Evolutionary conservation across 192 early-diverging fungal species (phyloP), one percentile per base, ranked within the genome.

Genomic region (Rhizophagus prolifer): DNA sequence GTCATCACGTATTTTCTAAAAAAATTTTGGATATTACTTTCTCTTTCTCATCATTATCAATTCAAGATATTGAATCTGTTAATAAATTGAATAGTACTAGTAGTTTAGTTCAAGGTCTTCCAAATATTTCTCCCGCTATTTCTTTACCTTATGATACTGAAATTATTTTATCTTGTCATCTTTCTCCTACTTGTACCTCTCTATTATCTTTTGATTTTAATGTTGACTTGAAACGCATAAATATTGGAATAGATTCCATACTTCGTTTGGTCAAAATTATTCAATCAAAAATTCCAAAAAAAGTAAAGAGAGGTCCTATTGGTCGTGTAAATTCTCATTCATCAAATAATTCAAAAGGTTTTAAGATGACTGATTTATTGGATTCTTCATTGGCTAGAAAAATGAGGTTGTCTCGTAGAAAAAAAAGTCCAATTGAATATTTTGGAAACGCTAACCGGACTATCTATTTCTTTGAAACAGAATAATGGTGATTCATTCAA

Each of bases 1-100:
- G 77, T 23, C 66, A 70, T 23, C 85, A 86, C 67, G 41, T 86
- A 36, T 84, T 84, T 47, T 76, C 68, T 54, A 83, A 86, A 28
- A 86, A 86, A 69, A 69, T 82, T n/a, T 71, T 84, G 6, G 77
- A 79, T 65, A 68, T 86, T 26, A 80, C 41, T 34, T 41, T 81
- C 12, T 30, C 34, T n/a, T 76, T 26, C 34, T 65, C 62, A 34
- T 66, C 74, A 23, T 54, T 76, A 50, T 66, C 63, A 54, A 47
- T 76, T 31, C 26, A 23, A 10, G 47, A 72, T 8, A 46, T 86
- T 28, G 82, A 79, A 14, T 74, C 82, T 4, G 65, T 81, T 44
- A 71, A 58, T 59, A 36, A 31, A 21, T 7, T 25, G 3, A 54
- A 41, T 21, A 23, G 30, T 34, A 70, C 21, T 25, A 70, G 21